Evolutionary conservation across 192 early-diverging fungal species (phyloP).

Genomic region (Rhizophagus clarus): DNA sequence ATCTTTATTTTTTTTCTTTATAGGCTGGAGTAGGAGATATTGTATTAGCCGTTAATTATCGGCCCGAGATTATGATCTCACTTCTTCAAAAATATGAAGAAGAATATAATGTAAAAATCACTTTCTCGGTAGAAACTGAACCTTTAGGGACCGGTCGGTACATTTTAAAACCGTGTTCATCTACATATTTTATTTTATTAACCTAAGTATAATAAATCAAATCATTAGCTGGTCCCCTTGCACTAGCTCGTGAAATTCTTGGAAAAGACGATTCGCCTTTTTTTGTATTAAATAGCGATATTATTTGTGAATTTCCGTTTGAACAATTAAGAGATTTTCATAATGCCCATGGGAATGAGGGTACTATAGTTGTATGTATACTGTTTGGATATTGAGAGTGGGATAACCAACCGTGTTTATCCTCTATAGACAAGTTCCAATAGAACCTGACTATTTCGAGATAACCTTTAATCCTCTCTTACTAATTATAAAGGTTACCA

Average conservation of each 20-base stretch:
- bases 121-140: conserved; percentile 96
- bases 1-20: conserved; percentile 20
- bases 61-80: conserved; percentile 95
- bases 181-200: background rate
- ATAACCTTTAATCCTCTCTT: background rate
- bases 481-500: conserved; percentile 65
- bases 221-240: conserved; percentile 80
- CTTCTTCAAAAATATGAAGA: conserved; percentile 94
- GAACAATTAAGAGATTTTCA: conserved; percentile 90
- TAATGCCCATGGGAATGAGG: conserved; percentile 85
- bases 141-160: conserved; percentile 84
- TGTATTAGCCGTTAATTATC: conserved; percentile 98
- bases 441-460: too few species aligned
- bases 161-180: background rate
- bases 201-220: background rate
- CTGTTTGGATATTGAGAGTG: background rate
- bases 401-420: background rate
- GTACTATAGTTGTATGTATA: conserved; percentile 82
- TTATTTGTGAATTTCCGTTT: conserved; percentile 99
- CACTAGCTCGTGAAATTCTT: conserved; percentile 90
- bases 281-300: conserved; percentile 99
- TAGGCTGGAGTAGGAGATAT: conserved; percentile 98
- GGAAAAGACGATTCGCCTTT: conserved; percentile 91
- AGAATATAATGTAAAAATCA: conserved; percentile 88
- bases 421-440: too few species aligned